Evolutionary conservation across 352 stramenopile genomes (phyloP).

Genomic region (Pythium rhizo-oryzae): DNA sequence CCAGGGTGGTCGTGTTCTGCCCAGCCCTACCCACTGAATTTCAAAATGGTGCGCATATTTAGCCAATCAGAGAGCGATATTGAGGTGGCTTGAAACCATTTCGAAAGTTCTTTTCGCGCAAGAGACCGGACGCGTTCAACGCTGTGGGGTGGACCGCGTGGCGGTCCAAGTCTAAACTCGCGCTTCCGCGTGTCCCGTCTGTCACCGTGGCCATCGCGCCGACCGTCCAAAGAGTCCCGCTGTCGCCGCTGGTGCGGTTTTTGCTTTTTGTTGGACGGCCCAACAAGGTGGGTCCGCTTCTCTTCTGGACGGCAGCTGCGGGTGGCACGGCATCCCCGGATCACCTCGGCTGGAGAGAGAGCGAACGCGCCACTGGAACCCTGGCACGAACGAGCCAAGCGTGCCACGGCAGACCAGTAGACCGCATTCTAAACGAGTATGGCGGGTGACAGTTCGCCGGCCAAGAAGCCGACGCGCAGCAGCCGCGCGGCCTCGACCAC

Average conservation of each 20-base stretch:
- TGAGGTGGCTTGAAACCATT: conserved; percentile 1
- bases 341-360: too few relatives aligned
- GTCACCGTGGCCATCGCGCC: not conserved
- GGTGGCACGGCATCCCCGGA: not conserved
- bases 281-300: conserved; percentile 17
- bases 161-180: not conserved
- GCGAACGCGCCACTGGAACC: not conserved
- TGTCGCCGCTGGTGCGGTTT: not conserved
- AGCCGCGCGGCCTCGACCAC: not conserved
- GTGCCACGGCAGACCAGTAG: not conserved
- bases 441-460: not conserved
- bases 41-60: not conserved
- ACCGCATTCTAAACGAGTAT: not conserved
- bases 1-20: not conserved
- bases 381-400: not conserved
- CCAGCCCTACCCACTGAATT: not conserved
- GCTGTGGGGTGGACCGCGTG: not conserved
- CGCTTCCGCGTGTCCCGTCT: not conserved
- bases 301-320: conserved; percentile 8
- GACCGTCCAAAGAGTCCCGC: not conserved
- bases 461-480: conserved; percentile 3
- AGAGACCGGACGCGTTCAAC: conserved; percentile 1
- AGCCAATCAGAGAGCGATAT: conserved; percentile 5
- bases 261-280: not conserved
- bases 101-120: conserved; percentile 41